Conservation (phyloP, 2,329 filamentous ascomycete species). For the Madurella mycetomatis region DNA sequence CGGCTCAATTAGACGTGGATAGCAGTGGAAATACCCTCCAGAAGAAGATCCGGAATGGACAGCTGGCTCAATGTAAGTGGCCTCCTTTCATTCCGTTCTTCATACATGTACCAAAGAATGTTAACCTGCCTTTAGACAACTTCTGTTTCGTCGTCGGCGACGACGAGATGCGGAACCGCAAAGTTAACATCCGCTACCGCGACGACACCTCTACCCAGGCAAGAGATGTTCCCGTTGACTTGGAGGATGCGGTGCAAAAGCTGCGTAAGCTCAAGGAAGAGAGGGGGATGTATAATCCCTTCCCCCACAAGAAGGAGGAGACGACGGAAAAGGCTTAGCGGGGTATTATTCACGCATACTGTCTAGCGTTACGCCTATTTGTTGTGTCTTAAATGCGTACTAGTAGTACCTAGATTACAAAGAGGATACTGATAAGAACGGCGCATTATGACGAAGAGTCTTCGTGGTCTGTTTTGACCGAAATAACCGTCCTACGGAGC, state of each 20-base stretch:
- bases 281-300: conserved; percentile 36
- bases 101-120: background rate
- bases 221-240: conserved; percentile 54
- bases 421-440: no score
- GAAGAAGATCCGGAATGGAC: conserved; percentile 83
- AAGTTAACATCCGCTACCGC: conserved; percentile 60
- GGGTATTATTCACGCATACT: background rate
- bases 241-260: conserved; percentile 55
- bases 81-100: conserved; percentile 53
- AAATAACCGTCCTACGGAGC: no score
- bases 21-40: conserved; percentile 75
- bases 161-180: conserved; percentile 55
- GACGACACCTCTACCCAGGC: conserved; percentile 59
- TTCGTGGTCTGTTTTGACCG: no score
- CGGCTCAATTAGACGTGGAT: conserved; percentile 48
- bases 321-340: conserved; percentile 13
- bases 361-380: no score
- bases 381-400: no score
- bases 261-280: conserved; percentile 49
- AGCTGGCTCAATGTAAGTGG: conserved; percentile 75
- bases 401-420: no score
- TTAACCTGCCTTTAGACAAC: conserved; percentile 22
- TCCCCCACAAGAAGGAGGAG: conserved; percentile 29
- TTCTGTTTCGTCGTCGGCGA: conserved; percentile 52
- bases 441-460: no score